Percentiles rank a stretch among this genome's conserved stretches.
These are phyloP conservation scores for Striga asiatica DNA, from an alignment of 257 asterid species.

Conservation along the genomic window DNA sequence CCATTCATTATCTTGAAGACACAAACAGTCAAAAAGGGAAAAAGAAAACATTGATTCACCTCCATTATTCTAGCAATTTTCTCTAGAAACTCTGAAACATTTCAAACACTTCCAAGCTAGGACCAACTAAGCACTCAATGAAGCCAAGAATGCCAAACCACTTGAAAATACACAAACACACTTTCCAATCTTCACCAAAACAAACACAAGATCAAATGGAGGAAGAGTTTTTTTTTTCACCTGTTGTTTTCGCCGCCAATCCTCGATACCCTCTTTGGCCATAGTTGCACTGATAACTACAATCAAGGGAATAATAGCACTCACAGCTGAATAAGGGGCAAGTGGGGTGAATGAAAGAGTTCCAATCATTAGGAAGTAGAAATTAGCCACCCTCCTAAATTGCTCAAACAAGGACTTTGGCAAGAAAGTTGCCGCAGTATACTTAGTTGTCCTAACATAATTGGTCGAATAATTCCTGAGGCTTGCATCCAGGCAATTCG, in stretches of 20 bases:
- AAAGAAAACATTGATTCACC: neutral
- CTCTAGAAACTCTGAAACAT: slow-evolving; percentile 11
- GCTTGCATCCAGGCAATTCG: slow-evolving; percentile 27
- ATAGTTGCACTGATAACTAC: slow-evolving; percentile 54
- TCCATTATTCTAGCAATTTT: neutral
- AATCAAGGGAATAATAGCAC: slow-evolving; percentile 47
- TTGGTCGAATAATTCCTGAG: slow-evolving; percentile 30
- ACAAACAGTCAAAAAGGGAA: neutral
- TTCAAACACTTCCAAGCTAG: slow-evolving; percentile 11
- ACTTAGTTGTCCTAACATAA: slow-evolving; percentile 62
- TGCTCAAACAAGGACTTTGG: slow-evolving; percentile 70
- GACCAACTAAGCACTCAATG: neutral
- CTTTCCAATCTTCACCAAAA: too few species aligned
- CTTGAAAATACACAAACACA: too few species aligned
- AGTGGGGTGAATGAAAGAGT: slow-evolving; percentile 49
- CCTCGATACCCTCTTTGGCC: slow-evolving; percentile 64
- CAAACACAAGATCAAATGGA: neutral
- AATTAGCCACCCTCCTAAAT: slow-evolving; percentile 71
- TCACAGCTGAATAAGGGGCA: slow-evolving; percentile 46
- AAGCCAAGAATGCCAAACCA: too few species aligned
- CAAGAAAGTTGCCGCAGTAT: slow-evolving; percentile 51
- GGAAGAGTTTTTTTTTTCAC: slow-evolving; percentile 8
- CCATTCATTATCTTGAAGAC: slow-evolving; percentile 1
- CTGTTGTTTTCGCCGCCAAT: slow-evolving; percentile 59
- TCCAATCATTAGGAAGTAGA: slow-evolving; percentile 51